phyloP scores from a whole-genome alignment of 1,284 basidiomycete genomes.

The Rhizopogon parksii region DNA sequence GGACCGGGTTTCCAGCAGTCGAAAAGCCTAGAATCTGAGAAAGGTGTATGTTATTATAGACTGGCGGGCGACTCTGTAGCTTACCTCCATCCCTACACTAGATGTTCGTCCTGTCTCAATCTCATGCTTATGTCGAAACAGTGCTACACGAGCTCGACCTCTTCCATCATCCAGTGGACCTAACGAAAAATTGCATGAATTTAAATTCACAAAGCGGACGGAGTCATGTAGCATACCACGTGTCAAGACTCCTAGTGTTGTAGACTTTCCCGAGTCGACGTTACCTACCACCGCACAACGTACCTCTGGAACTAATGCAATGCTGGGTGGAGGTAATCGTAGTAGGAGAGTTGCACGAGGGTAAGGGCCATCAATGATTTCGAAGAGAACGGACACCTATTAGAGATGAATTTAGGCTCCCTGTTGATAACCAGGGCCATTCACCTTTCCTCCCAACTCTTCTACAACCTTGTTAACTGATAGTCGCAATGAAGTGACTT shows the following conservation, averaged over 20 bases:
- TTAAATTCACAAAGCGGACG: background rate
- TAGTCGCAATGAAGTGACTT: constrained; percentile 43
- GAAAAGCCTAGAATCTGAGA: constrained; percentile 79
- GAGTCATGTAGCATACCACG: constrained; percentile 40
- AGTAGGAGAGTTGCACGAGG: constrained; percentile 55
- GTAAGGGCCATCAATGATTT: constrained; percentile 34
- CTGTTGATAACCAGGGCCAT: constrained; percentile 4
- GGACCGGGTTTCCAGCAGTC: constrained; percentile 65
- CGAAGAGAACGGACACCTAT: constrained; percentile 53
- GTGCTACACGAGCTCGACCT: constrained; percentile 84
- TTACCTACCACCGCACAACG: constrained; percentile 95
- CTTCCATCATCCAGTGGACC: constrained; percentile 92
- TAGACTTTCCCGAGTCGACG: constrained; percentile 90
- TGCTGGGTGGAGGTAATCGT: constrained; percentile 64
- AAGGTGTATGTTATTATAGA: constrained; percentile 1
- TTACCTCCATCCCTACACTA: constrained; percentile 92
- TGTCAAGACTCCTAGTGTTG: constrained; percentile 83
- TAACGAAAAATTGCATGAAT: constrained; percentile 17
- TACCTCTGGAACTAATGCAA: constrained; percentile 77
- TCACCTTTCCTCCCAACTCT: constrained; percentile 71
- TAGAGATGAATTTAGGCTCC: background rate
- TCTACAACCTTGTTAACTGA: constrained; percentile 47
- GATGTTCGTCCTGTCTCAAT: constrained; percentile 93
- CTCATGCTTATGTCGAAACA: constrained; percentile 98
- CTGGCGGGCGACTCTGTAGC: constrained; percentile 3